Conservation (phyloP, 2,329 filamentous ascomycete genomes). For the Claviceps africana region DNA sequence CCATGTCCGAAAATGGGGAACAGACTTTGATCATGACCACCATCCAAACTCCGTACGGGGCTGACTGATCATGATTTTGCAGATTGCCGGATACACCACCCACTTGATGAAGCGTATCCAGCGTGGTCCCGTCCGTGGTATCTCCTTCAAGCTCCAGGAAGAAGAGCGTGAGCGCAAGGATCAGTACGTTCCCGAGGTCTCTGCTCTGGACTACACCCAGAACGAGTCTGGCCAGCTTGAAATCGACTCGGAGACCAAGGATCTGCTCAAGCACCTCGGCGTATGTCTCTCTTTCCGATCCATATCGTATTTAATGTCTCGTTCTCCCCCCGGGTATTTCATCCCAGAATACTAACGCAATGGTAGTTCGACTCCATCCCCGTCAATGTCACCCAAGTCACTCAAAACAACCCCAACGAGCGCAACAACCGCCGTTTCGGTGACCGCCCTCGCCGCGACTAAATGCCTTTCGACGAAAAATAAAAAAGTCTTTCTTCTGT, state of each 20-base stretch:
- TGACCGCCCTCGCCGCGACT: constrained; percentile 37
- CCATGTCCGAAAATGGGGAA: too few relatives aligned
- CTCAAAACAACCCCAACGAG: constrained; percentile 77
- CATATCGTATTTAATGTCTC: background rate
- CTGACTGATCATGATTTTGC: constrained; percentile 4
- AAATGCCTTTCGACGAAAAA: constrained; percentile 7
- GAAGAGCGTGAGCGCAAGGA: constrained; percentile 99
- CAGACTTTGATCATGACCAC: background rate
- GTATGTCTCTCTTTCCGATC: constrained; percentile 47
- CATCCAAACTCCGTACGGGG: background rate
- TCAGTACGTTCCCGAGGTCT: constrained; percentile 98
- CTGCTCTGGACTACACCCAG: constrained; percentile 95
- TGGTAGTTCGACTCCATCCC: constrained; percentile 87
- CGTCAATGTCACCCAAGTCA: constrained; percentile 86
- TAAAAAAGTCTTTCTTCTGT: background rate
- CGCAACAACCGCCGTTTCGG: constrained; percentile 63
- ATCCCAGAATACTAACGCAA: constrained; percentile 14
- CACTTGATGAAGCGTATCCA: constrained; percentile 99
- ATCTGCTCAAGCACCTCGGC: constrained; percentile 95
- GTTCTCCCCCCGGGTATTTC: too few relatives aligned
- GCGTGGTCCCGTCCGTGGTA: constrained; percentile 96
- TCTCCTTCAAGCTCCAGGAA: constrained; percentile 99
- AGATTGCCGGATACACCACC: constrained; percentile 98
- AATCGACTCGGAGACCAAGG: constrained; percentile 95
- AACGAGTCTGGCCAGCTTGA: constrained; percentile 88